Evolutionary conservation across 2,329 filamentous ascomycete genomes (phyloP).

Genomic region (Paramyrothecium roridum): DNA sequence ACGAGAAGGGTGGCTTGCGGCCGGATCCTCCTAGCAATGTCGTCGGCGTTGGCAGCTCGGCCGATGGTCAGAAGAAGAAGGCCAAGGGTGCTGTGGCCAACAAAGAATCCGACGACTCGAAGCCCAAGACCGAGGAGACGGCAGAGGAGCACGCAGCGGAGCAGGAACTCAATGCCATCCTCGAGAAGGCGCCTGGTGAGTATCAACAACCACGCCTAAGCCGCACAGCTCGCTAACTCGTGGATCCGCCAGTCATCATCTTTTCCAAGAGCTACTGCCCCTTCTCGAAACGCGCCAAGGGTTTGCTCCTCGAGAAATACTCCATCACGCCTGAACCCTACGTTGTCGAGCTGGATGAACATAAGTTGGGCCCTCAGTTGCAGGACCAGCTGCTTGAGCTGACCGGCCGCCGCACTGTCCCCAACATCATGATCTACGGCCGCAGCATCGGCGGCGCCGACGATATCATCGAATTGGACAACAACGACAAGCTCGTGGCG

Average conservation of each 20-base stretch:
- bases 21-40: constrained; percentile 57
- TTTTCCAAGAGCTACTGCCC: constrained; percentile 96
- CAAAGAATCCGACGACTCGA: constrained; percentile 12
- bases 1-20: constrained; percentile 60
- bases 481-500: constrained; percentile 61
- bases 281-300: constrained; percentile 80
- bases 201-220: constrained; percentile 7
- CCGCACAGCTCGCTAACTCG: not conserved
- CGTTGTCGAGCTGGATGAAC: constrained; percentile 86
- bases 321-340: constrained; percentile 76
- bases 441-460: constrained; percentile 89
- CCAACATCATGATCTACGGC: constrained; percentile 86
- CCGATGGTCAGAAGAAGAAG: constrained; percentile 43
- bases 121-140: constrained; percentile 42
- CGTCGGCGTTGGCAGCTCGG: constrained; percentile 57
- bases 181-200: constrained; percentile 82
- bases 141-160: constrained; percentile 64
- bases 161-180: constrained; percentile 69
- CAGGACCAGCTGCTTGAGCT: constrained; percentile 69
- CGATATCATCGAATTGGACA: constrained; percentile 72
- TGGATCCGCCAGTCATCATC: constrained; percentile 67
- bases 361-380: constrained; percentile 68
- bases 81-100: not conserved
- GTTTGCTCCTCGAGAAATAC: constrained; percentile 80
- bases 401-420: constrained; percentile 82